Base-by-base conservation (phyloP, 495 filamentous ascomycete genomes). In the Penicillium paxilli region DNA sequence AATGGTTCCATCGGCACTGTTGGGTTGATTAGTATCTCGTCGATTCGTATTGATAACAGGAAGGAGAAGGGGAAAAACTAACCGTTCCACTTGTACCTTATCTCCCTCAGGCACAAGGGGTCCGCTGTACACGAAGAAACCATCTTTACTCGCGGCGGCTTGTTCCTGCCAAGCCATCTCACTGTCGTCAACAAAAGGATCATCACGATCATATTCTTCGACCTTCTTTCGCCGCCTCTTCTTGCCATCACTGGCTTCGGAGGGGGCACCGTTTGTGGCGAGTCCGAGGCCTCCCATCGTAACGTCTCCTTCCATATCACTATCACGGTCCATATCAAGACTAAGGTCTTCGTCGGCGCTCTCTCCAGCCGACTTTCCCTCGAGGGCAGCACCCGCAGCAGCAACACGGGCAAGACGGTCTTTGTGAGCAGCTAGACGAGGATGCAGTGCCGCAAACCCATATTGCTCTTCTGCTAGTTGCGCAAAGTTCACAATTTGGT, bases 131-230 rank as follows among this genome's bases (percentile, higher is more conserved):
- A 93, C 90, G 62, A 92, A 93, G 72, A 92, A 94, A 4, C 90
- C 88, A 73, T 98, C 95, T 58, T 92, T 89, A 50, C 89, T 93
- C 19, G 92, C 91, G 16, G 92, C 90, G 19, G 94, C 93, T 67
- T 93, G 89, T 69, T 96, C 90, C 72, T 98, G 91, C 91, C 92
- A 98, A 7, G 93, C 81, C 73, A 96, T 64, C 64, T 98, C 94
- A 12, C 90, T 93, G 69, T 98, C 94, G 65, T 98, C 94, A 50
- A 98, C 93, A 67, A 98, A 98, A 28, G 92, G 93, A 64, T 98
- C 94, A 48, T 94, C 90, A 57, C 91, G 91, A 71, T 97, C 92
- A 63, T 98, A 98, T 55, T 96, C 89, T 61, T 98, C 94, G 56
- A 92, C 87, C 74, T 94, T 96, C 73, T 86, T 89, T 40, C 95